Evolutionary conservation across 129 eudicot genomes (phyloP).

Genomic region (Chrysanthemum seticuspe): DNA sequence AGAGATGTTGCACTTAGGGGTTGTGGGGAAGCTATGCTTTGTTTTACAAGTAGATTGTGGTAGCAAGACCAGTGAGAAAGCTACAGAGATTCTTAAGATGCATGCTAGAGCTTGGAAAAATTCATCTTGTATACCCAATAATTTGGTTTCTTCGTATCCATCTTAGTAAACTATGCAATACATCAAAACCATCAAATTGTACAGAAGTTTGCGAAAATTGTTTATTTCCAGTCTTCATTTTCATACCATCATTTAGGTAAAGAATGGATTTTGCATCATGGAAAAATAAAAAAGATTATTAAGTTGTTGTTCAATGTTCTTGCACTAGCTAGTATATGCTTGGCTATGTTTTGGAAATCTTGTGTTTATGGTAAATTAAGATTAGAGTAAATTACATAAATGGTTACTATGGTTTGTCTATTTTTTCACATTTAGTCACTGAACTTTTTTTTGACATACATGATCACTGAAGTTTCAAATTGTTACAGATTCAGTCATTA

Average conservation of each 20-base stretch:
- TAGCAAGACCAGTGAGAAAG: slow-evolving; percentile 51
- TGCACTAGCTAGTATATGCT: neutral
- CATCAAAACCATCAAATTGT: slow-evolving; percentile 8
- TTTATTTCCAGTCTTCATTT: no score
- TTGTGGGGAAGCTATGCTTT: slow-evolving; percentile 56
- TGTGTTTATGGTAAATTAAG: no score
- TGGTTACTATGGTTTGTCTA: no score
- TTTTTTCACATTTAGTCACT: no score
- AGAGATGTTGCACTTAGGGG: slow-evolving; percentile 72
- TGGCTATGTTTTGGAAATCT: neutral
- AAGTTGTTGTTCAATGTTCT: neutral
- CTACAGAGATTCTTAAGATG: slow-evolving; percentile 55
- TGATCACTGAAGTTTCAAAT: no score
- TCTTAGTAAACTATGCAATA: slow-evolving; percentile 11
- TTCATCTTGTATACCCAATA: slow-evolving; percentile 50
- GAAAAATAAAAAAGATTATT: neutral
- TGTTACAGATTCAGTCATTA: no score
- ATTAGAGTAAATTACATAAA: no score
- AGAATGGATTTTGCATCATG: slow-evolving; percentile 7
- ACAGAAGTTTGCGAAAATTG: neutral
- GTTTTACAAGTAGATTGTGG: slow-evolving; percentile 57
- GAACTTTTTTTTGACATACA: no score
- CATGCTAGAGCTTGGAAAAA: slow-evolving; percentile 60
- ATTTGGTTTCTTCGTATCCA: slow-evolving; percentile 42
- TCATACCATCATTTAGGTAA: neutral